Conservation (phyloP, 2,329 filamentous ascomycete genomes). For the Alternaria sp. region DNA sequence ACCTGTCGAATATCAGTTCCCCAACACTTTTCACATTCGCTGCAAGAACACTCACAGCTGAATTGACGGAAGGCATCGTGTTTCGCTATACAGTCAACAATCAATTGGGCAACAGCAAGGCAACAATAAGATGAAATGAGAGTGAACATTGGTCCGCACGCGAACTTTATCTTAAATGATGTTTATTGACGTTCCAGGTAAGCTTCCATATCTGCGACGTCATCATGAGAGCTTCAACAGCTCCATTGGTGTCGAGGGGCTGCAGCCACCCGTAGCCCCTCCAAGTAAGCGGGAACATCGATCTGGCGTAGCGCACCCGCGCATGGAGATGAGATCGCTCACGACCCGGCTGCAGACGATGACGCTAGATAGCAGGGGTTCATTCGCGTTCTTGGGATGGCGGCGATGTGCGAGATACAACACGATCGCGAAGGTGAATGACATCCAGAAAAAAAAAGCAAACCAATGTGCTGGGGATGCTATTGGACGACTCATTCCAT, state of each 20-base stretch:
- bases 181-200: constrained; percentile 2
- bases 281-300: constrained; percentile 1
- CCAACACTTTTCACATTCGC: background rate
- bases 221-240: constrained; percentile 30
- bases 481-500: background rate
- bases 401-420: background rate
- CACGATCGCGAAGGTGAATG: background rate
- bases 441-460: background rate
- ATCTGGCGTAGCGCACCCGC: constrained; percentile 9
- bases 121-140: background rate
- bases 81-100: background rate
- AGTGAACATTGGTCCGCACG: background rate
- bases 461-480: background rate
- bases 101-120: background rate
- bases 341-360: background rate
- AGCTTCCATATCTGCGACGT: constrained; percentile 18
- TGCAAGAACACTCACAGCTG: constrained; percentile 2
- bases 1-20: constrained; percentile 17
- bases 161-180: constrained; percentile 4
- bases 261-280: constrained; percentile 9
- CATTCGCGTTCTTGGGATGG: background rate
- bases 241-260: constrained; percentile 25
- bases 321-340: constrained; percentile 10
- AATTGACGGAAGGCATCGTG: constrained; percentile 17
- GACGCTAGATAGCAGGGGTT: constrained; percentile 10